Evolutionary conservation across 2,329 filamentous ascomycete genomes (phyloP).

Genomic region (Aspergillus puulaauensis): DNA sequence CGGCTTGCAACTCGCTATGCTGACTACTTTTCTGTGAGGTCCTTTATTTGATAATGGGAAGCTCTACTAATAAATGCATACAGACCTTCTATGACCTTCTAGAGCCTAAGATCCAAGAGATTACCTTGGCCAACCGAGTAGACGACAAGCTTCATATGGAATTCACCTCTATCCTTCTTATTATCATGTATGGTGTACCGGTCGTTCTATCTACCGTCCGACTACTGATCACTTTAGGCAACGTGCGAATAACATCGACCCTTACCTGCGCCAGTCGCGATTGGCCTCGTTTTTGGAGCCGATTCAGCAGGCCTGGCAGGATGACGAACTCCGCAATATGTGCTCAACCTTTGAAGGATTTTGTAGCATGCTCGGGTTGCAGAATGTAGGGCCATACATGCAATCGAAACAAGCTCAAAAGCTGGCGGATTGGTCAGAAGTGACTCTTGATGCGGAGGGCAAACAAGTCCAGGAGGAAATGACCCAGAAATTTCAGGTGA

Average conservation of each 20-base stretch:
- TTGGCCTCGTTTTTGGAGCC: slow-evolving; percentile 78
- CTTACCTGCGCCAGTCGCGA: slow-evolving; percentile 67
- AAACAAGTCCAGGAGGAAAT: slow-evolving; percentile 75
- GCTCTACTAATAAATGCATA: slow-evolving; percentile 23
- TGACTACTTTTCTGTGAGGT: slow-evolving; percentile 73
- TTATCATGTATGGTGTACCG: slow-evolving; percentile 65
- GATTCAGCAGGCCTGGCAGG: slow-evolving; percentile 77
- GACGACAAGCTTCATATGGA: slow-evolving; percentile 84
- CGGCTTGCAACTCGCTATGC: slow-evolving; percentile 87
- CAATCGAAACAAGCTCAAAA: slow-evolving; percentile 69
- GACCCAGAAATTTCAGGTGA: slow-evolving; percentile 69
- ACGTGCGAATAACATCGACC: slow-evolving; percentile 73
- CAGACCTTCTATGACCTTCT: slow-evolving; percentile 83
- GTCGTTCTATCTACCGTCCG: neutral
- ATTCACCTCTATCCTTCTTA: slow-evolving; percentile 87
- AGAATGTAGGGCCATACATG: slow-evolving; percentile 78
- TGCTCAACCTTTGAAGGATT: slow-evolving; percentile 77
- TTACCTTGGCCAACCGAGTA: slow-evolving; percentile 68
- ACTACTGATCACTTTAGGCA: slow-evolving; percentile 55
- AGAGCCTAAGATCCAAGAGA: slow-evolving; percentile 75
- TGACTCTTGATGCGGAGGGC: slow-evolving; percentile 75
- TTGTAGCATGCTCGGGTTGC: slow-evolving; percentile 74
- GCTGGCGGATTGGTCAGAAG: slow-evolving; percentile 78
- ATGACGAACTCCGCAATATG: slow-evolving; percentile 64
- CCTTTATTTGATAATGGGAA: neutral